Conservation (phyloP, 2,329 filamentous ascomycete genomes). For the Ophiostoma novo-ulmi region DNA sequence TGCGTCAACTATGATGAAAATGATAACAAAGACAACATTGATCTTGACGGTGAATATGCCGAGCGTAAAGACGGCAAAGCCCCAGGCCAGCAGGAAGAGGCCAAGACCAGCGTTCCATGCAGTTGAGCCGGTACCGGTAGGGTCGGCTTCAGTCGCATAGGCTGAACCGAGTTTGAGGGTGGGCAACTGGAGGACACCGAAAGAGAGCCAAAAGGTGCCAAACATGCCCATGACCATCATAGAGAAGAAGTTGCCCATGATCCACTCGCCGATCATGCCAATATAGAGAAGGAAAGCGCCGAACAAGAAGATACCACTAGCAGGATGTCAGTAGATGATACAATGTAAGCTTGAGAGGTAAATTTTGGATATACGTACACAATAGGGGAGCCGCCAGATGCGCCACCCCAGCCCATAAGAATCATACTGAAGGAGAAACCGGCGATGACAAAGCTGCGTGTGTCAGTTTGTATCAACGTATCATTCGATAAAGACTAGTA, state of each 20-base stretch:
- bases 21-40: constrained; percentile 45
- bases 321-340: neutral
- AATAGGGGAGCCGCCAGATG: constrained; percentile 20
- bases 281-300: constrained; percentile 19
- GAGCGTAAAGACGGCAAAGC: constrained; percentile 48
- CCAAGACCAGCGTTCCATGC: constrained; percentile 47
- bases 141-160: constrained; percentile 41
- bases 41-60: constrained; percentile 49
- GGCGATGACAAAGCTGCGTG: constrained; percentile 18
- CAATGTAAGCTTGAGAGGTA: neutral
- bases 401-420: constrained; percentile 21
- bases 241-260: constrained; percentile 47
- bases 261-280: constrained; percentile 48
- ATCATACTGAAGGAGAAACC: constrained; percentile 22
- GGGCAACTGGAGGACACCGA: constrained; percentile 47
- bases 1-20: constrained; percentile 45
- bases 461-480: neutral
- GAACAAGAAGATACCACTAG: constrained; percentile 22
- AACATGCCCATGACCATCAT: constrained; percentile 52
- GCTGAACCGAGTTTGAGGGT: constrained; percentile 43
- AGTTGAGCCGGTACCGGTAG: constrained; percentile 40
- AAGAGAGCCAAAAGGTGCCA: constrained; percentile 46
- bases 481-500: neutral
- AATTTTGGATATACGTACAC: neutral
- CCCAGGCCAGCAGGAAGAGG: constrained; percentile 49